These are phyloP conservation scores for Cucurbita maxima DNA, from an alignment of 306 rosid genomes.

Conservation along the genomic window DNA sequence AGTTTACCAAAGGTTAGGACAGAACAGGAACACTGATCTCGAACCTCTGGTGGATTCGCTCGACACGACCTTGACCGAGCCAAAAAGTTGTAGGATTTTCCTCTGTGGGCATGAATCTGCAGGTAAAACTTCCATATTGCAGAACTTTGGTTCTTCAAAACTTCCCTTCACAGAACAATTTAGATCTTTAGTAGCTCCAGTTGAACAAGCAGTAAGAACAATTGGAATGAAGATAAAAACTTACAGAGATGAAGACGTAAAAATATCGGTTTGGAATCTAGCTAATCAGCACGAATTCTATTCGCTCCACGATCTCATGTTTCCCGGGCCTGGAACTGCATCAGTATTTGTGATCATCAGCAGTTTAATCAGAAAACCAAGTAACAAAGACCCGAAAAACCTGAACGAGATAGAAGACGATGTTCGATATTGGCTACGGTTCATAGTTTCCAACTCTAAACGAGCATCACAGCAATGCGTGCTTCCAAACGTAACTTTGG, in stretches of 20 bases:
- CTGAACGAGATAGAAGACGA: slow-evolving; percentile 78
- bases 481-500: slow-evolving; percentile 74
- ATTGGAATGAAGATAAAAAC: slow-evolving; percentile 73
- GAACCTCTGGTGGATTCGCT: slow-evolving; percentile 78
- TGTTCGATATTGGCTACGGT: slow-evolving; percentile 89
- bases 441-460: slow-evolving; percentile 79
- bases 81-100: slow-evolving; percentile 80
- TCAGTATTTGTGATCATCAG: slow-evolving; percentile 58
- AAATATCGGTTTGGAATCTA: slow-evolving; percentile 81
- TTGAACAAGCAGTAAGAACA: slow-evolving; percentile 71
- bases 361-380: slow-evolving; percentile 62
- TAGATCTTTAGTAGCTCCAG: slow-evolving; percentile 61
- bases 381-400: slow-evolving; percentile 61
- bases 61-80: slow-evolving; percentile 79
- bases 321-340: slow-evolving; percentile 88
- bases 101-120: slow-evolving; percentile 90
- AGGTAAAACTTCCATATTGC: slow-evolving; percentile 73
- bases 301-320: slow-evolving; percentile 93
- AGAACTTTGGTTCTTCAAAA: slow-evolving; percentile 49
- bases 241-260: slow-evolving; percentile 64
- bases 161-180: slow-evolving; percentile 73
- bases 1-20: slow-evolving; percentile 67
- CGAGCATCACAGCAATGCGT: slow-evolving; percentile 72
- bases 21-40: slow-evolving; percentile 68
- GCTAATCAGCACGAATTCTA: slow-evolving; percentile 85